These are phyloP conservation scores for Fusarium begoniae DNA, from an alignment of 2,329 filamentous ascomycete genomes.

Conservation along the genomic window DNA sequence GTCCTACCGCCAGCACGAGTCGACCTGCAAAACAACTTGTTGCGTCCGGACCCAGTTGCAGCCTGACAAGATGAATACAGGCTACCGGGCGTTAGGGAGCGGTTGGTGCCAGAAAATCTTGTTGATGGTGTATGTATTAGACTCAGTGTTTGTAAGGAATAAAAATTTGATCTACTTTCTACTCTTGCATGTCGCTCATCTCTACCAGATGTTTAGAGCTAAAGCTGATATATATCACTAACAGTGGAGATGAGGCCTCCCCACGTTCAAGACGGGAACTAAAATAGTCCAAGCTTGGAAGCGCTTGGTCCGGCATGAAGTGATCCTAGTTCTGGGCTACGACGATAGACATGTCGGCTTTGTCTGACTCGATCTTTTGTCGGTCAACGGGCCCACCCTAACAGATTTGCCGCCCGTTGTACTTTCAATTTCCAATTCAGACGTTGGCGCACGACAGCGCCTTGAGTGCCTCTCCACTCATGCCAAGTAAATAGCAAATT, in stretches of 20 bases:
- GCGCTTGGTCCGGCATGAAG: no score
- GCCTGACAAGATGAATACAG: not conserved
- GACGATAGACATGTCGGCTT: no score
- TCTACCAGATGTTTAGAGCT: not conserved
- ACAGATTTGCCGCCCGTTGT: no score
- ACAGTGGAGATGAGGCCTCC: not conserved
- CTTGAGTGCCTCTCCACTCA: no score
- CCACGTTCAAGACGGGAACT: not conserved
- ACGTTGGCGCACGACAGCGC: no score
- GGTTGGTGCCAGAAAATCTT: not conserved
- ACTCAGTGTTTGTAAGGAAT: rapidly evolving
- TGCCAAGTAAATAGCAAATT: no score
- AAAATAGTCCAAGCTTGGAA: not conserved
- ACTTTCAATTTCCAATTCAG: no score
- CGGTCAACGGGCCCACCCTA: no score
- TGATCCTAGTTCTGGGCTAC: no score
- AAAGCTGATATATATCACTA: not conserved
- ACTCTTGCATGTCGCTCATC: not conserved
- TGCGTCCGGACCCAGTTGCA: not conserved
- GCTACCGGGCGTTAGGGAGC: not conserved
- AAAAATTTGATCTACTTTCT: not conserved
- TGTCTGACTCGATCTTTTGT: no score
- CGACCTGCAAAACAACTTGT: not conserved
- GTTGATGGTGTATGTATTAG: not conserved
- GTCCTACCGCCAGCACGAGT: not conserved